Conservation (phyloP, 2,329 filamentous ascomycete species). For the Pseudocercospora crystallina region DNA sequence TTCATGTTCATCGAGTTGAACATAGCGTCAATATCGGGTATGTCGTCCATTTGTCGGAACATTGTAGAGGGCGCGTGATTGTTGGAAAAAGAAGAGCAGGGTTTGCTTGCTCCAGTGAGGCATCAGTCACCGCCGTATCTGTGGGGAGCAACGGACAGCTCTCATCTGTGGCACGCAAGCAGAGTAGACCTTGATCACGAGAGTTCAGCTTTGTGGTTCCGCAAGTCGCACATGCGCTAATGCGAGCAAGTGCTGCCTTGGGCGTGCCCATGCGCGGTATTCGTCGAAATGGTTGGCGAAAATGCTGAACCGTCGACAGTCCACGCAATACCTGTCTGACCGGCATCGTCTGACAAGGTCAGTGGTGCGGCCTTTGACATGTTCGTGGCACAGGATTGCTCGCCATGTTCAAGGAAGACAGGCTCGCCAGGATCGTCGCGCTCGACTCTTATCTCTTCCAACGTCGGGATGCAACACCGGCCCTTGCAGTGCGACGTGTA, state of each 20-base stretch:
- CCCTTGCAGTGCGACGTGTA: slow-evolving; percentile 20
- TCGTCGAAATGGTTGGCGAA: background rate
- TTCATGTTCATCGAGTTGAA: slow-evolving; percentile 13
- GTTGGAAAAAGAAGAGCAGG: too few species aligned
- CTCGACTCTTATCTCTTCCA: slow-evolving; percentile 17
- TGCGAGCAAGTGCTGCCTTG: slow-evolving; percentile 9
- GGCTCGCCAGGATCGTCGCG: slow-evolving; percentile 16
- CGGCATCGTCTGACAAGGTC: background rate
- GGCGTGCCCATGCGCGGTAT: background rate
- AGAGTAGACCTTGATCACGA: too few species aligned
- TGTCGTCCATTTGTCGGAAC: background rate
- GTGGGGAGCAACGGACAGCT: too few species aligned
- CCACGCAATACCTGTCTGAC: slow-evolving; percentile 2
- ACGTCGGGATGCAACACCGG: slow-evolving; percentile 19
- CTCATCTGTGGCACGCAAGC: too few species aligned
- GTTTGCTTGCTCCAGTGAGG: too few species aligned
- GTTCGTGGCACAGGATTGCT: background rate
- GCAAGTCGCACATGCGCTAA: slow-evolving; percentile 9
- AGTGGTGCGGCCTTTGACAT: background rate
- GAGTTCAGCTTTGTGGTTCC: background rate
- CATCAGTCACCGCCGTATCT: too few species aligned
- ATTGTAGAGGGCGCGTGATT: too few species aligned
- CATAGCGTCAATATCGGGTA: slow-evolving; percentile 8
- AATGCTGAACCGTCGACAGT: background rate
- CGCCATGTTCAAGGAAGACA: slow-evolving; percentile 10